phyloP scores from a whole-genome alignment of 176 grass and related monocot genomes.

The Carex parvula region DNA sequence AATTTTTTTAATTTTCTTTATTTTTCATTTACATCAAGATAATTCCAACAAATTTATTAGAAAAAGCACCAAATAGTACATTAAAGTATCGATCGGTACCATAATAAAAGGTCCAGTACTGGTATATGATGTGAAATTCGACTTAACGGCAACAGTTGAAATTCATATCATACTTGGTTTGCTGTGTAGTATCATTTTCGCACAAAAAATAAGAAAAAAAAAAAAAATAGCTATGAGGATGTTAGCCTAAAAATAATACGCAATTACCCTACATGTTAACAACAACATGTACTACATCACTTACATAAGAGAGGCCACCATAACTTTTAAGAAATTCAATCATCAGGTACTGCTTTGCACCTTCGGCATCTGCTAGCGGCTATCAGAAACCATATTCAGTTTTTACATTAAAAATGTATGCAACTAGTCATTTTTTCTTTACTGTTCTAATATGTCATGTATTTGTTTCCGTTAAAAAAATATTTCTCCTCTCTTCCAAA shows the following conservation, averaged over 20 bases:
- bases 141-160: neutral
- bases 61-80: neutral
- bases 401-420: neutral
- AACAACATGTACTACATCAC: too few relatives aligned
- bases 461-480: neutral
- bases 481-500: neutral
- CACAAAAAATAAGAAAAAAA: neutral
- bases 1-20: neutral
- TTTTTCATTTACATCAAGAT: neutral
- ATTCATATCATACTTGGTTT: neutral
- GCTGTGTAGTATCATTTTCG: neutral
- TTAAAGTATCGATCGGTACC: neutral
- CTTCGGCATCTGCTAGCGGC: conserved; percentile 94
- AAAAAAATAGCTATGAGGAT: neutral
- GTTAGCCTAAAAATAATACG: neutral
- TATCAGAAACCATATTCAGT: conserved; percentile 27
- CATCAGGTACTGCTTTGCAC: conserved; percentile 70
- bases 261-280: neutral
- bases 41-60: neutral
- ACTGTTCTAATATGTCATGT: neutral
- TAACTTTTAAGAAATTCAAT: conserved; percentile 76
- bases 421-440: neutral
- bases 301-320: conserved; percentile 85
- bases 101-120: neutral
- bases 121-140: neutral